phyloP scores from a whole-genome alignment of 2,329 filamentous ascomycete genomes.

The Apiospora malaysiana region DNA sequence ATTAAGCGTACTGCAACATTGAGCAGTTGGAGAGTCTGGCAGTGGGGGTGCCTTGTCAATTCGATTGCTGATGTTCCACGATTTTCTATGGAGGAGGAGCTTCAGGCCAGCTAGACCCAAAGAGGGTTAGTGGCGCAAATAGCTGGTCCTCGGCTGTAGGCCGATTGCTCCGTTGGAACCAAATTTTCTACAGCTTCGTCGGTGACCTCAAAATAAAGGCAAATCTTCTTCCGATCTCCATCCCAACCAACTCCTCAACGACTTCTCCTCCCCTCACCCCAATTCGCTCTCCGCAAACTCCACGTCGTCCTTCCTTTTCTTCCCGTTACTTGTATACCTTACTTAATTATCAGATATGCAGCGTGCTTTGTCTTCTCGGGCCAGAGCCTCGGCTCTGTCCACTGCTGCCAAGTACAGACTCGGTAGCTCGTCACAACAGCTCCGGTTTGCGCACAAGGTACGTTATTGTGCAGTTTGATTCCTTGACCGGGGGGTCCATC shows the following conservation, averaged over 20 bases:
- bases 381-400: slow-evolving; percentile 80
- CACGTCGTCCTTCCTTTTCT: slow-evolving; percentile 36
- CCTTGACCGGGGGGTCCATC: slow-evolving; percentile 21
- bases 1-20: not conserved
- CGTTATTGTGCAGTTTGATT: slow-evolving; percentile 25
- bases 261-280: slow-evolving; percentile 36
- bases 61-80: slow-evolving; percentile 34
- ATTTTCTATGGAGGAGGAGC: slow-evolving; percentile 37
- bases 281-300: slow-evolving; percentile 33
- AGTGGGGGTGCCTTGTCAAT: not conserved
- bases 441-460: slow-evolving; percentile 98
- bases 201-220: slow-evolving; percentile 31
- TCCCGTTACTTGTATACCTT: slow-evolving; percentile 39
- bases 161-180: slow-evolving; percentile 35
- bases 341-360: slow-evolving; percentile 73
- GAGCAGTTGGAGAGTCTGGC: not conserved
- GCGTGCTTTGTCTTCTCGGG: slow-evolving; percentile 84
- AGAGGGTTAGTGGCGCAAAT: slow-evolving; percentile 37
- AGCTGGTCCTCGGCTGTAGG: slow-evolving; percentile 25
- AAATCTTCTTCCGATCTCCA: slow-evolving; percentile 27
- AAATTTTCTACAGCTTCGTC: slow-evolving; percentile 44
- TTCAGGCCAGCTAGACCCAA: slow-evolving; percentile 36
- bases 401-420: slow-evolving; percentile 70
- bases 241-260: slow-evolving; percentile 28
- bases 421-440: slow-evolving; percentile 78